phyloP scores from a whole-genome alignment of 768 basidiomycete species.

The Pisolithus tinctorius region DNA sequence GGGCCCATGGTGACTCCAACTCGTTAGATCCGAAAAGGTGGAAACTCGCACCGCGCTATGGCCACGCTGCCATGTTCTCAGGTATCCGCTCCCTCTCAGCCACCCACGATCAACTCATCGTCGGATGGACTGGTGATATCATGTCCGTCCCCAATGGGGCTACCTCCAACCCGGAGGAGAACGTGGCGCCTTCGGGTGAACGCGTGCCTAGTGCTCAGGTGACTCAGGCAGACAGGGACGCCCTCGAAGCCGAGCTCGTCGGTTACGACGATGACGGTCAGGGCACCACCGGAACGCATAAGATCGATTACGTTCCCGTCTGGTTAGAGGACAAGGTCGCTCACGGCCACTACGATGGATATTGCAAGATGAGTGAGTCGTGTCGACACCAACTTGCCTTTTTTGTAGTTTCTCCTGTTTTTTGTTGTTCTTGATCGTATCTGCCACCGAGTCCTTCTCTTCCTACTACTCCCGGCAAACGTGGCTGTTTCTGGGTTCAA shows the following conservation, averaged over 20 bases:
- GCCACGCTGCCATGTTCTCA: slow-evolving; percentile 92
- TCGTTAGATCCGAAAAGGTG: slow-evolving; percentile 38
- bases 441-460: neutral
- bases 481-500: too few species aligned
- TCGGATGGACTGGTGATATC: slow-evolving; percentile 94
- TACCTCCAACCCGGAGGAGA: slow-evolving; percentile 21
- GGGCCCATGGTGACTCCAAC: slow-evolving; percentile 3
- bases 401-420: slow-evolving; percentile 6
- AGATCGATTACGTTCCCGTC: slow-evolving; percentile 77
- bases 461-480: neutral
- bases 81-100: slow-evolving; percentile 81
- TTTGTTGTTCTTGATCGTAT: slow-evolving; percentile 1
- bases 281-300: slow-evolving; percentile 31
- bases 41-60: slow-evolving; percentile 74
- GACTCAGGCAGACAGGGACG: slow-evolving; percentile 53
- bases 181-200: slow-evolving; percentile 14
- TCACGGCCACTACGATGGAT: slow-evolving; percentile 93
- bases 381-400: slow-evolving; percentile 17
- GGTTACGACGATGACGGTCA: slow-evolving; percentile 38
- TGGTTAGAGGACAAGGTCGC: slow-evolving; percentile 88
- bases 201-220: slow-evolving; percentile 45
- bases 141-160: slow-evolving; percentile 36
- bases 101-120: slow-evolving; percentile 84
- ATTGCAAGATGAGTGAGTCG: slow-evolving; percentile 93
- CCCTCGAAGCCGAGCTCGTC: slow-evolving; percentile 59